These are phyloP conservation scores for Pyronema domesticum DNA, from an alignment of 495 filamentous ascomycete genomes.

Conservation along the genomic window DNA sequence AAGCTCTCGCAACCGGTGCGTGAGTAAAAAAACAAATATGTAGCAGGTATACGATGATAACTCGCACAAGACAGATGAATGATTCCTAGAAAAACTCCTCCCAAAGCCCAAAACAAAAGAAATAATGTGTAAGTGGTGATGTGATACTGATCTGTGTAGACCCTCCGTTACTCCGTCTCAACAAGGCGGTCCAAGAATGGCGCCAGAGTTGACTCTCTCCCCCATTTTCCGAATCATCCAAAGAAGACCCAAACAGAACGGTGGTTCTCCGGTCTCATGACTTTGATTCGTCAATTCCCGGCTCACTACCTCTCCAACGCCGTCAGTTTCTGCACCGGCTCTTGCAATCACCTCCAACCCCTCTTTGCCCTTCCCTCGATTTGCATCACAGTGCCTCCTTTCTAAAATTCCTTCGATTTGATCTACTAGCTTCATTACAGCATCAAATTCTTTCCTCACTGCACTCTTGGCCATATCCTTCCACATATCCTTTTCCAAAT, in stretches of 20 bases:
- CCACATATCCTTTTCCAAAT: neutral
- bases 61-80: no score
- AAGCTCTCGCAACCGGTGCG: no score
- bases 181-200: neutral
- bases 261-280: slow-evolving; percentile 5
- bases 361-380: neutral
- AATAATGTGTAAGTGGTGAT: no score
- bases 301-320: neutral
- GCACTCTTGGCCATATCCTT: neutral
- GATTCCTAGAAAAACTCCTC: no score
- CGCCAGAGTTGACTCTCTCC: neutral
- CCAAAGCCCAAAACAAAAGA: no score
- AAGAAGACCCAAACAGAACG: slow-evolving; percentile 5
- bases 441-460: slow-evolving; percentile 3
- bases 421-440: neutral
- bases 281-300: neutral
- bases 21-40: no score
- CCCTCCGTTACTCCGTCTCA: no score
- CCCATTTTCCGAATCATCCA: slow-evolving; percentile 5
- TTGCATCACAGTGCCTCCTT: neutral
- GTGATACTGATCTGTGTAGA: no score
- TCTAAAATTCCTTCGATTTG: slow-evolving; percentile 2
- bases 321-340: neutral
- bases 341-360: neutral
- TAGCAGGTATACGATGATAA: no score